Evolutionary conservation across 768 basidiomycete genomes (phyloP).

Genomic region (Tricholoma terreum): DNA sequence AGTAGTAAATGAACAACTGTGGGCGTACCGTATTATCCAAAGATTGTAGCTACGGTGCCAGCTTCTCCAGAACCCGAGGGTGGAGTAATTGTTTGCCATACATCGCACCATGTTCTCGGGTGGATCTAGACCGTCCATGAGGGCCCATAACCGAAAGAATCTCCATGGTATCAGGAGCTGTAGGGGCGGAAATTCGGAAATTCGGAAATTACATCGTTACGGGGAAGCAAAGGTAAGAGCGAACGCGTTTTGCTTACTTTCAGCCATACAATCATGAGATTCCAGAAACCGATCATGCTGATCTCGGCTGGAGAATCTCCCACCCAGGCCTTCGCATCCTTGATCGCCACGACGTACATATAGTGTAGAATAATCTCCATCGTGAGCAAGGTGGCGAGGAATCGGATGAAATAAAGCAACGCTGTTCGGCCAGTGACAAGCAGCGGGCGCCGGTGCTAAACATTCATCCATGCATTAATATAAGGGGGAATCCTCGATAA

Average conservation of each 20-base stretch:
- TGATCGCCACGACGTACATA: slow-evolving; percentile 97
- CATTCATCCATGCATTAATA: not conserved
- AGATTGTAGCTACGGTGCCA: slow-evolving; percentile 98
- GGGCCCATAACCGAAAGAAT: slow-evolving; percentile 93
- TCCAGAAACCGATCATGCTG: slow-evolving; percentile 96
- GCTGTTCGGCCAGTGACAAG: slow-evolving; percentile 38
- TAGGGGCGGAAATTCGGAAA: not conserved
- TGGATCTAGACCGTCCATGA: slow-evolving; percentile 84
- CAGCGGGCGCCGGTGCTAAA: slow-evolving; percentile 60
- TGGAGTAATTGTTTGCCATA: slow-evolving; percentile 96
- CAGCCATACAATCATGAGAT: slow-evolving; percentile 92
- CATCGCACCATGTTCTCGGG: slow-evolving; percentile 99
- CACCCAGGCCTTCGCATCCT: slow-evolving; percentile 80
- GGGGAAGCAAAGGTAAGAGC: not conserved
- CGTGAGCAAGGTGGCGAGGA: slow-evolving; percentile 64
- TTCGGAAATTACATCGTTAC: not conserved
- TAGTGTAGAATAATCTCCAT: slow-evolving; percentile 93
- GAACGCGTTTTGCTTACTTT: slow-evolving; percentile 55
- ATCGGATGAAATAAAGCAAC: slow-evolving; percentile 65
- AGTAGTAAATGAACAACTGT: not conserved
- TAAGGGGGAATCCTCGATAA: not conserved
- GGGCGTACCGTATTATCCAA: slow-evolving; percentile 79
- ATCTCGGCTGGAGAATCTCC: slow-evolving; percentile 78
- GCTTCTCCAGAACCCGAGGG: slow-evolving; percentile 88
- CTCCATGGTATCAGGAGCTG: slow-evolving; percentile 94